phyloP scores from a whole-genome alignment of 2,329 filamentous ascomycete species.

The Penicillium sp. region DNA sequence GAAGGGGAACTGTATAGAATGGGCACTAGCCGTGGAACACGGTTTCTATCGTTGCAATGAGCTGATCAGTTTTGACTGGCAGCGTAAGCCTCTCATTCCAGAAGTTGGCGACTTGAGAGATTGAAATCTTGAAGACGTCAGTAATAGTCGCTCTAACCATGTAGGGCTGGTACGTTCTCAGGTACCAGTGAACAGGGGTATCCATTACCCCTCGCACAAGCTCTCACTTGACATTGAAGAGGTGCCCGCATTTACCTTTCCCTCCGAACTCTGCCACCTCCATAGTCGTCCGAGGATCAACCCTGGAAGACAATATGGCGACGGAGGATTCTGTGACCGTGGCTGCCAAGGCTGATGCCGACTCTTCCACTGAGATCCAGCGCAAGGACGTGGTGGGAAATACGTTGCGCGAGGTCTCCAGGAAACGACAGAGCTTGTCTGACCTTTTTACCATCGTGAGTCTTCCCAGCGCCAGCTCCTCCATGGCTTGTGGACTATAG shows the following conservation, averaged over 20 bases:
- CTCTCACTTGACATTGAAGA: background rate
- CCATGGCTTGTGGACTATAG: background rate
- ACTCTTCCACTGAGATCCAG: background rate
- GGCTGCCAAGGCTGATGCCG: background rate
- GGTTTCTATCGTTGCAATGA: background rate
- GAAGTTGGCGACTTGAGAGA: background rate
- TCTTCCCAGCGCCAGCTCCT: background rate
- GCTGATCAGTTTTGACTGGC: background rate
- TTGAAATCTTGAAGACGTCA: background rate
- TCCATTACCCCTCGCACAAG: background rate
- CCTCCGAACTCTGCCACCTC: background rate
- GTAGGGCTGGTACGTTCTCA: background rate
- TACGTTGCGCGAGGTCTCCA: constrained; percentile 14
- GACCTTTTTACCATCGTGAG: constrained; percentile 30
- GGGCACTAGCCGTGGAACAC: background rate
- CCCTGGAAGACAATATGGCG: background rate
- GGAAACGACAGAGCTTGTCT: constrained; percentile 25
- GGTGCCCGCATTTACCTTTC: background rate
- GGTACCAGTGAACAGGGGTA: background rate
- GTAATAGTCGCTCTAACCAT: background rate
- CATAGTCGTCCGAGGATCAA: background rate
- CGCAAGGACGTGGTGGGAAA: background rate
- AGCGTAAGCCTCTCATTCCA: background rate
- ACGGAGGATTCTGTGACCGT: background rate
- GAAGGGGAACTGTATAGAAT: background rate